Base-by-base conservation (phyloP, 331 rosid genomes). In the Quercus tomentella region DNA sequence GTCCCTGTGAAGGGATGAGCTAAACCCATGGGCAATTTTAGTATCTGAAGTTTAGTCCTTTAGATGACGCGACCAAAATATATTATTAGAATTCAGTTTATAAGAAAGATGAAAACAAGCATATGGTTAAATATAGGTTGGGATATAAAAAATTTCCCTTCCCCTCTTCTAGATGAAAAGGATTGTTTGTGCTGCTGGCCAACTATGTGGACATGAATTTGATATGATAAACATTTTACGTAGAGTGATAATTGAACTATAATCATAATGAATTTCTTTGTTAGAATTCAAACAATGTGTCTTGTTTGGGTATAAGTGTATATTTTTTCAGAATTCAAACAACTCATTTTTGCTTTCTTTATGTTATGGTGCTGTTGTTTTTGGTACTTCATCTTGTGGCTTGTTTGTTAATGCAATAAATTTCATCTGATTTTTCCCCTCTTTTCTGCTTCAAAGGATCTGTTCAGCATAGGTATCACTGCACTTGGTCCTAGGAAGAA, bases 401-500 rank as follows among this genome's bases (percentile, higher is more conserved):
- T 76, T 71, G 72, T 31, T 84, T 62, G 67, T 16, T 35, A 5
- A 9, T 35, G 30, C 65, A 66, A 21, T 41, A 67, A 57, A 21
- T 70, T 72, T 49, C 7, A 16, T 4, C 74, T 70, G 56, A 43
- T 56, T 52, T 56, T 33, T 25, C 25, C 25, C 43, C 72, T 30
- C 18, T 21, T 49, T 12, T 37, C 16, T 60, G 55, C n/a, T 76
- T 21, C 31, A 69, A 79, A 94, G 98, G 98, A 94, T 87, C 92
- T 94, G 62, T 68, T 89, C 22, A 79, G 82, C 81, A 90, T 94
- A 78, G 97, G 98, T 57, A 82, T 94, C 70, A 78, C 89, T 65
- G 92, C 96, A 68, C 92, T 94, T 79, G 98, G 98, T 68, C 97
- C 97, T n/a, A 89, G 97, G 68, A 94, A 91, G 88, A 92, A 92